These are phyloP conservation scores for Trametopsis cervina DNA, from an alignment of 768 basidiomycete genomes.

Conservation along the genomic window DNA sequence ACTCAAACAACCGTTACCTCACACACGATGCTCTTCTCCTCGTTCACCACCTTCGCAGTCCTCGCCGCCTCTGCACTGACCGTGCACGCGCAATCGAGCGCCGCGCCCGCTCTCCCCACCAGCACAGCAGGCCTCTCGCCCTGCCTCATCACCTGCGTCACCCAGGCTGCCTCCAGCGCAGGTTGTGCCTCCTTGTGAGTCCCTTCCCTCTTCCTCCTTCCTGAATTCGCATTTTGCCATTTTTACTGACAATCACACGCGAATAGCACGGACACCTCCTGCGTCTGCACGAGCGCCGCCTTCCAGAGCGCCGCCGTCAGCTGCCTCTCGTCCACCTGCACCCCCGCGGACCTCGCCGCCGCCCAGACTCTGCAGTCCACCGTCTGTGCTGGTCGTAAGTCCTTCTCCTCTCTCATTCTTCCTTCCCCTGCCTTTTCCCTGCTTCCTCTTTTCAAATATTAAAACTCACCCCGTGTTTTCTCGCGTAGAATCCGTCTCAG, in stretches of 20 bases:
- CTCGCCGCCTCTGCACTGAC: too few relatives aligned
- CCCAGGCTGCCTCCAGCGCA: not conserved
- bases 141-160: constrained; percentile 4
- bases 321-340: not conserved
- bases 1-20: too few relatives aligned
- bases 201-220: not conserved
- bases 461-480: not conserved
- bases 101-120: constrained; percentile 1
- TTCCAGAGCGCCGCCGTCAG: not conserved
- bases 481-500: not conserved
- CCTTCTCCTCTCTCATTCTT: not conserved
- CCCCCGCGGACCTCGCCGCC: not conserved
- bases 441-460: too few relatives aligned
- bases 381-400: not conserved
- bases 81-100: too few relatives aligned
- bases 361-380: not conserved
- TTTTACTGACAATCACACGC: not conserved
- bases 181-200: constrained; percentile 6
- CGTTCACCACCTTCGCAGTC: too few relatives aligned
- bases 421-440: not conserved
- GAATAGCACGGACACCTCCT: not conserved
- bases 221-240: not conserved
- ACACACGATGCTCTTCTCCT: too few relatives aligned
- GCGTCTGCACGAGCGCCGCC: constrained; percentile 1
- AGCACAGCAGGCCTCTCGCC: constrained; percentile 6